phyloP scores from a whole-genome alignment of 371 early-diverging fungal species.

The Apophysomyces sp. region DNA sequence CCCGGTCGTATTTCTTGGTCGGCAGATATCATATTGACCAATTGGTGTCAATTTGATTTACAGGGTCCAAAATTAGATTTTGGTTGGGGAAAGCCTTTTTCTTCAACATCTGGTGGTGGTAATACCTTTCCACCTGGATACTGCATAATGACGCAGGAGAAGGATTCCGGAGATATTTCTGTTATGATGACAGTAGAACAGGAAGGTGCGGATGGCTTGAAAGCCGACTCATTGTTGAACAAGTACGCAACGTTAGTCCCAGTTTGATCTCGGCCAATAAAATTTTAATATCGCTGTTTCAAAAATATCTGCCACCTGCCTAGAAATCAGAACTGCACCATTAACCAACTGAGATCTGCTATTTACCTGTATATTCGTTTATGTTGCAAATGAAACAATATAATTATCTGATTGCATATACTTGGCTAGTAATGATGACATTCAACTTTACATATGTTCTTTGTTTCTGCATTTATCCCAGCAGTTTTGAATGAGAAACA shows the following conservation, averaged over 20 bases:
- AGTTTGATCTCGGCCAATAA: too few species aligned
- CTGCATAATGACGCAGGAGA: slow-evolving; percentile 30
- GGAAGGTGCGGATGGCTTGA: slow-evolving; percentile 25
- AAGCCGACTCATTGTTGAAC: slow-evolving; percentile 30
- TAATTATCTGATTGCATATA: too few species aligned
- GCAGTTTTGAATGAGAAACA: too few species aligned
- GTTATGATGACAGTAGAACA: slow-evolving; percentile 35
- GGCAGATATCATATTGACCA: slow-evolving; percentile 41
- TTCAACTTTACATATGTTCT: too few species aligned
- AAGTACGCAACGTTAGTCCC: slow-evolving; percentile 21
- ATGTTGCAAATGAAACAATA: too few species aligned
- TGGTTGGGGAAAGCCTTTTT: slow-evolving; percentile 46
- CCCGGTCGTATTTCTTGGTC: slow-evolving; percentile 24
- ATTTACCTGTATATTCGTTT: too few species aligned
- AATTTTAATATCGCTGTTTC: too few species aligned
- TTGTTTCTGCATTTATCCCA: too few species aligned
- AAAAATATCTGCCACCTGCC: too few species aligned
- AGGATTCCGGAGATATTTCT: slow-evolving; percentile 21
- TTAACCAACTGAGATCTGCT: too few species aligned
- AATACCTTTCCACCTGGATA: slow-evolving; percentile 32
- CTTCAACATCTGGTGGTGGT: slow-evolving; percentile 27
- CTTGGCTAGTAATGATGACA: too few species aligned
- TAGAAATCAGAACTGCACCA: too few species aligned
- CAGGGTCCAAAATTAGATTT: slow-evolving; percentile 33
- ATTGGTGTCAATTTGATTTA: slow-evolving; percentile 47